phyloP scores from a whole-genome alignment of 1,139 yeast species.

The Diutina pseudorugosa region DNA sequence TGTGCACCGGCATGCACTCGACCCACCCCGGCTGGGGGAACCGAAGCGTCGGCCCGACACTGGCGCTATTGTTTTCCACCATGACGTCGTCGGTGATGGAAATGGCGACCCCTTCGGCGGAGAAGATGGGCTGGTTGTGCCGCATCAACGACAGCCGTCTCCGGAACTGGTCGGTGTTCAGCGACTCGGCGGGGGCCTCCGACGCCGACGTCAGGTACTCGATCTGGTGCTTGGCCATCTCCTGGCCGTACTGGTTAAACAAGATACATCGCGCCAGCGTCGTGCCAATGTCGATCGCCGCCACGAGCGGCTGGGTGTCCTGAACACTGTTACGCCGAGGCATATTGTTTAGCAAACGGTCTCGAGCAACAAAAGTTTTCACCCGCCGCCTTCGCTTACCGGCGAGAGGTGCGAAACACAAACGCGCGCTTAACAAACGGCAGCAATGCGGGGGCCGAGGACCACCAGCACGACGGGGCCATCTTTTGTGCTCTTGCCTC shows the following conservation, averaged over 20 bases:
- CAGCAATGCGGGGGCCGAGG: not conserved
- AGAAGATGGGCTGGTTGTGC: slow-evolving; percentile 47
- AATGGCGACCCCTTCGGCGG: slow-evolving; percentile 66
- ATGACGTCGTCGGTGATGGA: slow-evolving; percentile 44
- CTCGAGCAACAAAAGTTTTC: not conserved
- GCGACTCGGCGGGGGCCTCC: slow-evolving; percentile 33
- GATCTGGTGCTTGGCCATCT: slow-evolving; percentile 79
- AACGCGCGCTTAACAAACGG: not conserved
- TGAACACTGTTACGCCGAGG: slow-evolving; percentile 2
- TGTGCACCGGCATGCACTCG: slow-evolving; percentile 84
- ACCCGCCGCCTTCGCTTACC: not conserved
- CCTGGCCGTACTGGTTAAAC: slow-evolving; percentile 61
- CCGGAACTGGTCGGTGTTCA: slow-evolving; percentile 38
- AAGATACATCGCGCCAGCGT: slow-evolving; percentile 88
- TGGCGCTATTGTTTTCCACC: slow-evolving; percentile 44
- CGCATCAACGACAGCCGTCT: slow-evolving; percentile 37
- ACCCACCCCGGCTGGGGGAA: slow-evolving; percentile 88
- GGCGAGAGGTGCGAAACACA: not conserved
- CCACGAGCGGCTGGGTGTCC: slow-evolving; percentile 33
- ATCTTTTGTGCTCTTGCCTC: not conserved
- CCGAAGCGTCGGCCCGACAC: slow-evolving; percentile 56
- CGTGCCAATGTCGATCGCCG: slow-evolving; percentile 84
- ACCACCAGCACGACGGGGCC: not conserved
- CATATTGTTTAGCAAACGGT: not conserved
- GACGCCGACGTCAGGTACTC: slow-evolving; percentile 74